Base-by-base conservation (phyloP, 2,329 filamentous ascomycete genomes). In the Colletotrichum truncatum region DNA sequence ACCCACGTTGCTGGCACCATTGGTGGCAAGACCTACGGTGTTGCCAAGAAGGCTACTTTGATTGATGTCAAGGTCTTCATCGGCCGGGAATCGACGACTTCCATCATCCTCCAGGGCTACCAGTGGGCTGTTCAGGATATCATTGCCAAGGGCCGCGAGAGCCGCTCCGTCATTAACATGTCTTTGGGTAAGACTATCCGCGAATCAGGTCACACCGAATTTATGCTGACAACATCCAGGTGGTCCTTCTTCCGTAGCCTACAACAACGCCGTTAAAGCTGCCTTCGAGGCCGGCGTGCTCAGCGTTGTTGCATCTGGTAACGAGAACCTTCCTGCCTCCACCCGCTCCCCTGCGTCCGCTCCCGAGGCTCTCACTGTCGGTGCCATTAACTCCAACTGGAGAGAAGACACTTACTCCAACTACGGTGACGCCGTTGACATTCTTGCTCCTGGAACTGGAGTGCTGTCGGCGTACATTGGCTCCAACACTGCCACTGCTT, bases 221-320 rank as follows among this genome's bases (percentile, higher is more conserved):
- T n/a, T n/a, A n/a, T n/a, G n/a, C n/a, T n/a, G n/a, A n/a, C n/a
- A n/a, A n/a, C n/a, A n/a, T n/a, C 10, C 23, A 60, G 85, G 85
- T 11, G 84, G 83, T 2, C 61, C 71, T 28, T 73, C 70, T 62
- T 84, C 82, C 0, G 67, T 75, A 0, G 76, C 85, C 32, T 77
- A 87, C 70, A 88, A 88, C 78, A 71, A 70, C 32, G 84, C 84
- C 39, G 79, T 87, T 12, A 76, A 80, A 38, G 76, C 74, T 26
- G 82, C 84, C 45, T 81, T 80, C 69, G 69, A 71, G 18, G 70
- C 73, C 2, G 85, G 85, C 18, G 74, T 89, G 21, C 80, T 85
- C 54, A 79, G 83, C 2, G 82, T 85, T 30, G 84, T 86, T 1
- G 85, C 85, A 4, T 85, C 86, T 11, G 87, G 87, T 6, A 88